Evolutionary conservation across 2,329 filamentous ascomycete genomes (phyloP), one percentile per base, ranked within the genome.

Genomic region (Aspergillus intermedius): DNA sequence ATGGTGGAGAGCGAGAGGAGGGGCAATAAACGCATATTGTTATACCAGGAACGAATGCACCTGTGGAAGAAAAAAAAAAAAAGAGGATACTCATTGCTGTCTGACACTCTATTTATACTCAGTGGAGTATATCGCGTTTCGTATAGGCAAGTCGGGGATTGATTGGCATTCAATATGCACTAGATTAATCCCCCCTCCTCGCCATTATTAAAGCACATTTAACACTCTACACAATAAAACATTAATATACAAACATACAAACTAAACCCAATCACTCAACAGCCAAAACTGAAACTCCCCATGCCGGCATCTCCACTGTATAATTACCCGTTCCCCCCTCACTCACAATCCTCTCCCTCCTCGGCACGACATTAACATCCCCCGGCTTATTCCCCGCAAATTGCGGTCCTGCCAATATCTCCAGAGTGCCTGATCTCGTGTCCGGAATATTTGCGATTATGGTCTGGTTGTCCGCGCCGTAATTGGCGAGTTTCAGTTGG

Each of bases 401-500:
- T 13, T 49, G 47, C 2, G 47, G 52, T 1, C 59, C 61, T 6
- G 56, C 48, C 3, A 67, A 52, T 48, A 60, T 60, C 21, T 62
- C 52, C 22, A 65, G 15, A 9, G 17, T 53, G 2, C 60, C 63
- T 1, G 51, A 46, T 1, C 43, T 51, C 3, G 60, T 61, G 3
- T 53, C 22, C 1, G 59, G 58, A 22, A 68, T 57, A 3, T 46
- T 60, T 3, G 67, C 52, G 7, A 55, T 58, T 1, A 69, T 56
- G 1, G 46, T 56, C 28, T 60, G 58, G 5, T 51, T 46, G 0
- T 58, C 42, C 0, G 47, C 25, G 5, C 60, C 60, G 40, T 66
- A 67, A 45, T 67, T 67, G 5, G 64, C 62, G 10, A 67, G 43
- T 48, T 67, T 67, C 32, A 67, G 46, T 19, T 57, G 58, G 45